Base-by-base conservation (phyloP, 106 monocot species). In the Apostasia shenzhenica region DNA sequence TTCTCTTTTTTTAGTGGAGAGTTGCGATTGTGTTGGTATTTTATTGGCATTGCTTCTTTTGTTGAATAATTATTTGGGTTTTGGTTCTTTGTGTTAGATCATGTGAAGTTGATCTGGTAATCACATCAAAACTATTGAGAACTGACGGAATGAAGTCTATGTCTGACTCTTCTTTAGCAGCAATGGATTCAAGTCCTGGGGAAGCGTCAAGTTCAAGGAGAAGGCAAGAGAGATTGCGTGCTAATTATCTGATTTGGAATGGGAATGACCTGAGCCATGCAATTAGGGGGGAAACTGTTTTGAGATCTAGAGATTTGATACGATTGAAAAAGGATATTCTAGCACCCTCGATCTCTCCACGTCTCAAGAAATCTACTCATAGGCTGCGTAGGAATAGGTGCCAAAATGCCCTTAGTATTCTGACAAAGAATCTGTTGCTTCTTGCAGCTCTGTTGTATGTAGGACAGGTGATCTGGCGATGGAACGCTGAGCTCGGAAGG, bases 371-470 rank as follows among this genome's bases (percentile, higher is more conserved):
- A 61, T 8, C 67, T 38, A 14, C 48, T 3, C 58, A 70, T 3
- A 95, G 69, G 50, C 74, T 57, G 3, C 76, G 72, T 59, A 95
- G 70, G 41, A 58, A 80, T 45, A 78, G 13, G 45, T 92, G 88
- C 86, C 73, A 77, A 48, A 97, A 82, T 48, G 70, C 69, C 55
- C 66, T 89, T 47, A 92, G 82, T 67, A n/a, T 85, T 54, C 14
- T 85, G 41, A 59, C 77, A 2, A 97, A 92, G 75, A 85, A 85
- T 42, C 66, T 70, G 14, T 14, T 89, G 4, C 82, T 97, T 61
- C 71, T 89, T 66, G 79, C 78, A 14, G 83, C 73, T 14, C 80
- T 97, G 64, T 61, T 86, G 61, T 83, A 79, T 77, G 2, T 92
- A 26, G 92, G 84, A 12, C 82, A 84, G 67, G 60, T 56, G 7